A percentile compares a stretch with the other conserved stretches of the same genome.
Evolutionary conservation across 805 yeast species (phyloP).

Genomic region (Ogataea methanolica): DNA sequence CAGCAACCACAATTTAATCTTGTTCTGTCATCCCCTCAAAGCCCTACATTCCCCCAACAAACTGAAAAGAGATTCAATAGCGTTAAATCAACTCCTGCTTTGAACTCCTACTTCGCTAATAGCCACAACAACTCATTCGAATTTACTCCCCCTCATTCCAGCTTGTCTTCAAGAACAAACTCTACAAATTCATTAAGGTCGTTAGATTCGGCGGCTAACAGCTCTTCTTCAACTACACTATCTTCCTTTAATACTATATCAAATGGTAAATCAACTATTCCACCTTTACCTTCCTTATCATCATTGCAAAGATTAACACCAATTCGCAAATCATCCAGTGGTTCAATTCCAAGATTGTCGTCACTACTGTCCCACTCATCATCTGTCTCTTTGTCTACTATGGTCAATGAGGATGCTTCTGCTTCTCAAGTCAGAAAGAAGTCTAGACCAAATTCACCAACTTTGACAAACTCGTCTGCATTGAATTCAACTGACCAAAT

Average conservation of each 20-base stretch:
- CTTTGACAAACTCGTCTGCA: constrained; percentile 21
- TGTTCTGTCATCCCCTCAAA: constrained; percentile 8
- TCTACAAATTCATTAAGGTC: constrained; percentile 30
- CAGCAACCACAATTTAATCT: constrained; percentile 1
- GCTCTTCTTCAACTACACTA: constrained; percentile 25
- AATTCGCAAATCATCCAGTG: constrained; percentile 27
- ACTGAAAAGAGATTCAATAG: constrained; percentile 10
- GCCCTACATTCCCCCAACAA: constrained; percentile 10
- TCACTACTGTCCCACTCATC: constrained; percentile 17
- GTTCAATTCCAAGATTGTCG: constrained; percentile 18
- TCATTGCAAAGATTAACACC: constrained; percentile 64
- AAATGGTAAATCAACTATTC: constrained; percentile 9
- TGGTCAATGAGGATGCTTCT: constrained; percentile 15
- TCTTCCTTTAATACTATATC: constrained; percentile 13
- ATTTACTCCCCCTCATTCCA: constrained; percentile 27
- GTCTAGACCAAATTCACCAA: constrained; percentile 32
- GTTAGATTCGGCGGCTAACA: constrained; percentile 22
- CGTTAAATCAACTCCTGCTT: constrained; percentile 21
- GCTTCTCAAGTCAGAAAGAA: constrained; percentile 29
- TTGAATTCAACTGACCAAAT: constrained; percentile 35
- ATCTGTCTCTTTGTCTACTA: constrained; percentile 20
- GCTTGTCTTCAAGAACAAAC: constrained; percentile 27
- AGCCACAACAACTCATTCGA: constrained; percentile 9
- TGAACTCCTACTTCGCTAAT: constrained; percentile 14
- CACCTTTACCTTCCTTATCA: constrained; percentile 24